phyloP scores from a whole-genome alignment of 2,329 filamentous ascomycete genomes.

The Aspergillus fructus region DNA sequence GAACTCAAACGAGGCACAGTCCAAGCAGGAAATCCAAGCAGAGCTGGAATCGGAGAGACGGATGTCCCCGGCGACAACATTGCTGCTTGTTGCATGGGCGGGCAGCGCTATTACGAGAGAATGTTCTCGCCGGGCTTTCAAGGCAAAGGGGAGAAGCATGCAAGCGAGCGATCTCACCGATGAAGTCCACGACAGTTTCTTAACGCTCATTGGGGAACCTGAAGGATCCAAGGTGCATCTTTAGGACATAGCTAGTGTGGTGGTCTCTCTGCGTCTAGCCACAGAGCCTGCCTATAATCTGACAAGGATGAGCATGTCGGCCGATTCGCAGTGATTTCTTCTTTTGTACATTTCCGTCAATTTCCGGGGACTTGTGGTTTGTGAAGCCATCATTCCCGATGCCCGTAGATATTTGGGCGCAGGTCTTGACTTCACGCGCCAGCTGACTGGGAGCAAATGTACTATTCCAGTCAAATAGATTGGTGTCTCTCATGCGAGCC shows the following conservation, averaged over 20 bases:
- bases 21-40: conserved; percentile 41
- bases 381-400: not conserved
- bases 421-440: not conserved
- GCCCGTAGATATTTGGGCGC: not conserved
- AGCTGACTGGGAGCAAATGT: not conserved
- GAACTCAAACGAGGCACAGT: conserved; percentile 31
- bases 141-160: conserved; percentile 78
- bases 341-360: not conserved
- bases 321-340: not conserved
- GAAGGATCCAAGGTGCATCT: conserved; percentile 44
- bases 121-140: conserved; percentile 83
- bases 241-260: conserved; percentile 16
- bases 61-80: conserved; percentile 58
- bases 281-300: conserved; percentile 1
- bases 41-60: conserved; percentile 51
- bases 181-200: conserved; percentile 79
- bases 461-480: not conserved
- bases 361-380: not conserved
- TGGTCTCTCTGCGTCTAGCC: not conserved
- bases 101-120: conserved; percentile 87
- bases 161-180: conserved; percentile 93
- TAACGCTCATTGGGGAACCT: conserved; percentile 74
- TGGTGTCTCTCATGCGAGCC: not conserved
- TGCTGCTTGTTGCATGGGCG: conserved; percentile 79
- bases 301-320: not conserved